Evolutionary conservation across 1,139 yeast species (phyloP).

Genomic region (Geotrichum aggregatum): DNA sequence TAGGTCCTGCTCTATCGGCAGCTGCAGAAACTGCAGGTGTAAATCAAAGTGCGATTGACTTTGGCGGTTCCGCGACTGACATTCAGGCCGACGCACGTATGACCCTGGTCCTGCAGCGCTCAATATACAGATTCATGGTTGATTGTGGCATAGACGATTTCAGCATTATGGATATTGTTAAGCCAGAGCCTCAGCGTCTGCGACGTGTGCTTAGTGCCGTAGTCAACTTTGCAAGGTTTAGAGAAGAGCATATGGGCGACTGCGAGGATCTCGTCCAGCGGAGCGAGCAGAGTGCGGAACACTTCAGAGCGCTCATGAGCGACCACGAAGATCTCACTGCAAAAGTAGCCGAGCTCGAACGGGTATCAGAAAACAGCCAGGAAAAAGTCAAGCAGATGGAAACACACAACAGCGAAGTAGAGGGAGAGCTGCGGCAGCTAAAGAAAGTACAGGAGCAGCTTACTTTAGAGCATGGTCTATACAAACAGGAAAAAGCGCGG

Average conservation of each 20-base stretch:
- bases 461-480: slow-evolving; percentile 61
- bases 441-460: slow-evolving; percentile 62
- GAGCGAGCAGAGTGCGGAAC: slow-evolving; percentile 50
- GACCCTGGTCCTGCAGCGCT: slow-evolving; percentile 54
- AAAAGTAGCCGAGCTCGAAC: slow-evolving; percentile 32
- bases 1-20: slow-evolving; percentile 38
- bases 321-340: slow-evolving; percentile 45
- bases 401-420: slow-evolving; percentile 56
- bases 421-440: slow-evolving; percentile 57
- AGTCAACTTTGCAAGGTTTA: slow-evolving; percentile 76
- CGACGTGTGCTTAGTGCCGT: slow-evolving; percentile 73
- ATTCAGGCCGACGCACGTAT: slow-evolving; percentile 37
- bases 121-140: slow-evolving; percentile 57
- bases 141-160: slow-evolving; percentile 79
- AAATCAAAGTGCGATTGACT: slow-evolving; percentile 31
- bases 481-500: slow-evolving; percentile 58
- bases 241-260: slow-evolving; percentile 64
- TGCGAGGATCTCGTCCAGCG: slow-evolving; percentile 58
- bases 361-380: slow-evolving; percentile 29
- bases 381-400: slow-evolving; percentile 48
- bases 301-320: slow-evolving; percentile 41
- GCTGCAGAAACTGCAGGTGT: slow-evolving; percentile 28
- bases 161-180: slow-evolving; percentile 60
- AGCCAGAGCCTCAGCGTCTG: slow-evolving; percentile 66
- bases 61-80: slow-evolving; percentile 34